Evolutionary conservation across 192 early-diverging fungal genomes (phyloP), one percentile per base, ranked within the genome.

Genomic region (Podila horticola): DNA sequence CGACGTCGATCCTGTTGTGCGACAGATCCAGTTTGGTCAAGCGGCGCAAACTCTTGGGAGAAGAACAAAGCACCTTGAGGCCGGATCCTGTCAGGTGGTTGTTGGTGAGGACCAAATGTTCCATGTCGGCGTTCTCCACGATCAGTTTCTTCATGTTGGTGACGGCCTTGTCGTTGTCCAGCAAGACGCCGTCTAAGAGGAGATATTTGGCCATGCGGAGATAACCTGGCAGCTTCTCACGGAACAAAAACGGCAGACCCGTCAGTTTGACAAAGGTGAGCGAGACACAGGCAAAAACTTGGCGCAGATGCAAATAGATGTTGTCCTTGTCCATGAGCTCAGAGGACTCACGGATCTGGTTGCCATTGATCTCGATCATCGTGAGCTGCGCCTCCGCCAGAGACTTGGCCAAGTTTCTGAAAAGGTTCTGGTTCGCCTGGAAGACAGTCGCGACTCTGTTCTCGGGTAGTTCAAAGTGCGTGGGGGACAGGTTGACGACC

Each of bases 141-240:
- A 81, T 65, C 10, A 81, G 51, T 50, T 81, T 81, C 62, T 81
- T 81, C 77, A 81, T 81, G 49, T 81, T 81, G 22, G 62, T 58
- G 13, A 81, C 59, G 20, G 77, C 71, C 62, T 72, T 73, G 71
- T 81, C 77, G n/a, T 72, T 81, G 38, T 81, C 77, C 26, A 81
- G 17, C 15, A 81, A 57, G 5, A 81, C 77, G 20, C 77, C 77
- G 33, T 81, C 77, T 38, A 81, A 72, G 20, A 49, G 55, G 28
- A 81, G 2, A 15, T 30, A 67, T 36, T 72, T 72, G 41, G 71
- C 71, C 3, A 69, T 60, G 48, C 67, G 36, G 13, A 81, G 57
- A 34, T 59, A 81, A 0, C 70, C 70, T 0, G 70, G 66, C 10
- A 81, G 38, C 36, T 81, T 81, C 55, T 73, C 71, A 15, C 77